A percentile compares a stretch with the other conserved stretches of the same genome.
Evolutionary conservation across 2,329 filamentous ascomycete species (phyloP).

Genomic region (Metarhizium album): DNA sequence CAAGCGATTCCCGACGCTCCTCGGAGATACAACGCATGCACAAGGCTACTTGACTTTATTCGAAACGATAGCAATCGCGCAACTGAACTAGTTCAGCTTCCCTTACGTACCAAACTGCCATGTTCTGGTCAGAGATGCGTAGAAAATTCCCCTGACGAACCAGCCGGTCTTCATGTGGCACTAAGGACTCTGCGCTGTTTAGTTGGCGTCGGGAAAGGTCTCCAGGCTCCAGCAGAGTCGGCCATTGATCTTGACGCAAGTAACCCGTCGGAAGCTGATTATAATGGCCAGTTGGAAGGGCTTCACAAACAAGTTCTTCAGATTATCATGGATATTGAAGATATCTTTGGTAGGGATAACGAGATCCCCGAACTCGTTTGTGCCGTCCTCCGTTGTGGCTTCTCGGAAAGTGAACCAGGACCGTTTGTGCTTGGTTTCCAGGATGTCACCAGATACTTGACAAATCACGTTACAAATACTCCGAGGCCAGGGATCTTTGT

Average conservation of each 20-base stretch:
- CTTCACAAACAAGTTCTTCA: constrained; percentile 37
- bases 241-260: constrained; percentile 56
- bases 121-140: constrained; percentile 17
- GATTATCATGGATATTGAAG: constrained; percentile 36
- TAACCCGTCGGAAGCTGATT: constrained; percentile 4
- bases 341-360: constrained; percentile 44
- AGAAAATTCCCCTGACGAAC: constrained; percentile 26
- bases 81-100: constrained; percentile 11
- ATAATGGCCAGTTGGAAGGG: constrained; percentile 13
- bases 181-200: constrained; percentile 56
- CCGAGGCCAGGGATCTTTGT: constrained; percentile 60
- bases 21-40: constrained; percentile 41
- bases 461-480: constrained; percentile 45
- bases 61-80: constrained; percentile 39
- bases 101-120: constrained; percentile 7
- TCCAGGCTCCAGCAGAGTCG: constrained; percentile 57
- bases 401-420: constrained; percentile 62
- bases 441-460: constrained; percentile 56
- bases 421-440: constrained; percentile 65
- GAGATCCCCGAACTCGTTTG: constrained; percentile 66
- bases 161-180: constrained; percentile 35
- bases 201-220: constrained; percentile 57
- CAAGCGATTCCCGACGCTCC: constrained; percentile 55
- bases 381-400: constrained; percentile 60
- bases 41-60: constrained; percentile 49